Percentiles rank a stretch among this genome's conserved stretches.
Evolutionary conservation across 1,284 basidiomycete genomes (phyloP).

Genomic region (Neolentinus lepideus): DNA sequence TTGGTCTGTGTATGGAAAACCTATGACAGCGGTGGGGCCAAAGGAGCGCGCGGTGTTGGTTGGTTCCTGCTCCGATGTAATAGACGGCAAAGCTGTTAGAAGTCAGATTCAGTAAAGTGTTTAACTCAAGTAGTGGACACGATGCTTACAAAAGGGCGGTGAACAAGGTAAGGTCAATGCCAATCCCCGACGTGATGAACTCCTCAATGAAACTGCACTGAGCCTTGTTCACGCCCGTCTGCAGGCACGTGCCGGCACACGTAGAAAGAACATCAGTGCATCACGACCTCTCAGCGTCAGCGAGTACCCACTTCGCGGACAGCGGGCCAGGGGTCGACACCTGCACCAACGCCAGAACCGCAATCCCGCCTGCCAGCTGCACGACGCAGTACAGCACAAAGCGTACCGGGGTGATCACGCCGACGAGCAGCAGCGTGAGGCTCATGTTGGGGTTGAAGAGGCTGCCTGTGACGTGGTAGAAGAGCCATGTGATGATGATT

Average conservation of each 20-base stretch:
- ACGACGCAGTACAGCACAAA: conserved; percentile 48
- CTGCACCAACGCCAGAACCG: conserved; percentile 41
- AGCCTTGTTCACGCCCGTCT: conserved; percentile 27
- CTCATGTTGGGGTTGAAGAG: conserved; percentile 57
- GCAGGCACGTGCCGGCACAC: conserved; percentile 30
- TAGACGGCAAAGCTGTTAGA: conserved; percentile 22
- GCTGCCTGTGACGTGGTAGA: conserved; percentile 58
- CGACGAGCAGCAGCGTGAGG: conserved; percentile 46
- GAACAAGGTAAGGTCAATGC: conserved; percentile 55
- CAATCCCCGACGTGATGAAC: conserved; percentile 51
- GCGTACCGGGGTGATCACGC: conserved; percentile 44
- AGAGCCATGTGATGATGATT: conserved; percentile 56
- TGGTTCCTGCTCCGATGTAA: conserved; percentile 44
- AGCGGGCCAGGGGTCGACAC: conserved; percentile 46
- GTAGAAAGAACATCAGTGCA: background rate
- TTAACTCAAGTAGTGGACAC: too few species aligned
- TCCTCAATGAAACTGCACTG: conserved; percentile 56
- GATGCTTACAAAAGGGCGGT: conserved; percentile 48
- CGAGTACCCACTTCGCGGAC: conserved; percentile 32
- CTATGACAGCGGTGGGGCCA: conserved; percentile 54
- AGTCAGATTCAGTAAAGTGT: too few species aligned
- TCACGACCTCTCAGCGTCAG: conserved; percentile 1
- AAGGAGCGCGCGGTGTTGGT: conserved; percentile 63
- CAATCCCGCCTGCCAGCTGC: conserved; percentile 47
- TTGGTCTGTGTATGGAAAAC: conserved; percentile 35